Percentiles rank a stretch among this genome's conserved stretches.
Evolutionary conservation across 2,329 filamentous ascomycete genomes (phyloP).

Genomic region (Colletotrichum lindemuthianum): DNA sequence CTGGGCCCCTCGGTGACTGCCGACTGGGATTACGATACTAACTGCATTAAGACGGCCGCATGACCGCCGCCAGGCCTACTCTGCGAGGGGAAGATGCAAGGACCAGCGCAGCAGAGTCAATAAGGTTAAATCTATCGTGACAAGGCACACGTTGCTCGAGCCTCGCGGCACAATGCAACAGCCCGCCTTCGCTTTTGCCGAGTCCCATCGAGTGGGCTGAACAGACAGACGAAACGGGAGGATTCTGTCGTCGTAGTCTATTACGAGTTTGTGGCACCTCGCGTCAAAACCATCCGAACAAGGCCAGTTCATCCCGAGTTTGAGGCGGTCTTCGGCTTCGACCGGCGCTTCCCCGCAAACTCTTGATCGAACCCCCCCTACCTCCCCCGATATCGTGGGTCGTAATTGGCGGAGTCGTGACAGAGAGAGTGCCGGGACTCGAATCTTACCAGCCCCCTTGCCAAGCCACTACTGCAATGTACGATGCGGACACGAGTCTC

Average conservation of each 20-base stretch:
- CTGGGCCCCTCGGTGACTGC: neutral
- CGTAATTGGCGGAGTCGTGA: constrained; percentile 7
- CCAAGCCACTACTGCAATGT: constrained; percentile 25
- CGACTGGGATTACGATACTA: neutral
- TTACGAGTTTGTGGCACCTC: too few relatives aligned
- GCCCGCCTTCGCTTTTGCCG: too few relatives aligned
- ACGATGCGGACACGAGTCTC: constrained; percentile 12
- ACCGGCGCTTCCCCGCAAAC: constrained; percentile 22
- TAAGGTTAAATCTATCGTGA: too few relatives aligned
- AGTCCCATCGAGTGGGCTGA: too few relatives aligned
- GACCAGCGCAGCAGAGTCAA: too few relatives aligned
- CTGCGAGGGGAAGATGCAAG: too few relatives aligned
- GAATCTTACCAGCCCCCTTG: constrained; percentile 9
- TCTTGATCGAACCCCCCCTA: neutral
- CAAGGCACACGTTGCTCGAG: too few relatives aligned
- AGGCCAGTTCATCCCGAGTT: constrained; percentile 5
- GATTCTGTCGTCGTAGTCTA: too few relatives aligned
- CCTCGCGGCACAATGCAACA: too few relatives aligned
- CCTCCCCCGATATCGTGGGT: neutral
- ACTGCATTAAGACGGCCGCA: neutral
- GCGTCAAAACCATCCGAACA: too few relatives aligned
- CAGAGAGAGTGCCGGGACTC: constrained; percentile 17
- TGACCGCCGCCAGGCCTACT: neutral
- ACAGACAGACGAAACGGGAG: too few relatives aligned
- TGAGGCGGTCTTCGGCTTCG: neutral